These are phyloP conservation scores for Rosa hybrid DNA, from an alignment of 331 rosid genomes.

Conservation along the genomic window DNA sequence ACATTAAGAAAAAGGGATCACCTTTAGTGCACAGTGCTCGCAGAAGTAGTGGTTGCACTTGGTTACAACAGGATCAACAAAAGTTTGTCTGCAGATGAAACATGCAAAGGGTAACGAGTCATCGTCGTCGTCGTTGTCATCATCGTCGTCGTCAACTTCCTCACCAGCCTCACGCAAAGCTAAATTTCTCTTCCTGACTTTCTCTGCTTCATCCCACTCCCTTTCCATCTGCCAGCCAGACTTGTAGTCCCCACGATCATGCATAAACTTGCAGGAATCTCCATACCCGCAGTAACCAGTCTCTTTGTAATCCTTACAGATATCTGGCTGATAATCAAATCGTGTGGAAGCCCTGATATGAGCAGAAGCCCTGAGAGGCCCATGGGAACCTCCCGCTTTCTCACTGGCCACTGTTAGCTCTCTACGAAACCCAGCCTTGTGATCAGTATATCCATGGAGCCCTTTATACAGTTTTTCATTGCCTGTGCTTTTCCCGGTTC, in stretches of 20 bases:
- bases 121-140: slow-evolving; percentile 49
- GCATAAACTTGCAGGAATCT: slow-evolving; percentile 88
- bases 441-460: slow-evolving; percentile 62
- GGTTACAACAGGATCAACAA: slow-evolving; percentile 83
- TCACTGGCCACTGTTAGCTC: slow-evolving; percentile 86
- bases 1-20: slow-evolving; percentile 17
- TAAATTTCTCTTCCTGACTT: slow-evolving; percentile 64
- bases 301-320: slow-evolving; percentile 92
- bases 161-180: slow-evolving; percentile 53
- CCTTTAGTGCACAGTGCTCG: slow-evolving; percentile 91
- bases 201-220: slow-evolving; percentile 93
- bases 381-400: slow-evolving; percentile 92
- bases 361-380: slow-evolving; percentile 93
- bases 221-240: slow-evolving; percentile 95
- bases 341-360: slow-evolving; percentile 84
- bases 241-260: slow-evolving; percentile 91
- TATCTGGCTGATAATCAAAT: slow-evolving; percentile 96
- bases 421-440: slow-evolving; percentile 83
- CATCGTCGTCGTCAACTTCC: slow-evolving; percentile 42
- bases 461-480: slow-evolving; percentile 69
- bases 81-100: slow-evolving; percentile 82
- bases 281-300: slow-evolving; percentile 94
- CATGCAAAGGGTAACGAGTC: slow-evolving; percentile 80
- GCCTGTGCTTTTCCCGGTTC: slow-evolving; percentile 44
- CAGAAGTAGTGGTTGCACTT: slow-evolving; percentile 94